Base-by-base conservation (phyloP, 1,284 basidiomycete genomes). In the Cystobasidiaceae sp. region DNA sequence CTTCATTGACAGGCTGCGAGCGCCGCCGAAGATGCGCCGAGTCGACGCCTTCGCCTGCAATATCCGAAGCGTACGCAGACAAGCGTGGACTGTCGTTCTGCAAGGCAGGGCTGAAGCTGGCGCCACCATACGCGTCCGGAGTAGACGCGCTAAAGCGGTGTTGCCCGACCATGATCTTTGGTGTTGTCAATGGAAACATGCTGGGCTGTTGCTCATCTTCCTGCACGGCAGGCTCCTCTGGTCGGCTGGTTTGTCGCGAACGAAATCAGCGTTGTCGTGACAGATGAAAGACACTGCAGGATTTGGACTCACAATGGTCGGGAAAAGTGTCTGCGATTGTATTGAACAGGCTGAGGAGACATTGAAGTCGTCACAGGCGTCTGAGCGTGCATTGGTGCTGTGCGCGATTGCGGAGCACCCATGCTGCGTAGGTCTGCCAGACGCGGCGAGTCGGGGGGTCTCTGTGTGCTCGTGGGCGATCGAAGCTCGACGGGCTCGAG, bases 271-370 rank as follows among this genome's bases (percentile, higher is more conserved):
- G 21, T 25, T 5, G 30, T 7, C 5, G 17, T 8, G n/a, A 28
- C 46, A n/a, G n/a, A n/a, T n/a, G n/a, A n/a, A n/a, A n/a, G n/a
- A n/a, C n/a, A n/a, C n/a, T n/a, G n/a, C n/a, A n/a, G n/a, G n/a
- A n/a, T n/a, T n/a, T n/a, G n/a, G n/a, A 50, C 61, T 64, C 37
- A 64, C 61, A 64, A 64, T 25, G 61, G 61, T 21, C 61, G 51
- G n/a, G 61, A 64, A 28, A 64, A 64, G 25, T 64, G 61, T 32
- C 52, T 30, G 21, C 51, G 51, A 17, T 43, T 64, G 52, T 64
- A 51, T 17, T 56, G 61, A 41, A 46, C 45, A 3, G 52, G 50
- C 30, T 45, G 39, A 55, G 61, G 61, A 30, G 61, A 64, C 34
- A 48, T 41, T n/a, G 61, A 54, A 17, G 51, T 46, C 17, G 43